Evolutionary conservation across 2,329 filamentous ascomycete species (phyloP).

Genomic region (Penicillium sp.): DNA sequence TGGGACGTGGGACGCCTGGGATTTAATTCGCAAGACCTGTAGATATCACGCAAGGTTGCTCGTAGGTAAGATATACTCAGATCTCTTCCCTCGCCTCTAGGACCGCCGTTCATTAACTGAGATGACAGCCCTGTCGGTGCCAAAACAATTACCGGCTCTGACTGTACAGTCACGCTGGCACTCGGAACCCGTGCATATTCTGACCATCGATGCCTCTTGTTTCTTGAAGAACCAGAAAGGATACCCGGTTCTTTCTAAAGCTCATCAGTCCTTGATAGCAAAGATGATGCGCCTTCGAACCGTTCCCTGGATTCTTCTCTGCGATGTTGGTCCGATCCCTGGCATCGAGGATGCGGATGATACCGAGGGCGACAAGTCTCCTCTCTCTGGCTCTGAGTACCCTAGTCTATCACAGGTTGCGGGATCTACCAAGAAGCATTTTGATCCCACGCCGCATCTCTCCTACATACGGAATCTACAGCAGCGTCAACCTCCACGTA

Average conservation of each 20-base stretch:
- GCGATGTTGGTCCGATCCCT: slow-evolving; percentile 61
- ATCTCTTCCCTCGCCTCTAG: neutral
- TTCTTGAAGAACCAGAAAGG: slow-evolving; percentile 64
- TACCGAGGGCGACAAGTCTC: slow-evolving; percentile 19
- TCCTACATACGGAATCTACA: slow-evolving; percentile 86
- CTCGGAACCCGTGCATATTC: slow-evolving; percentile 64
- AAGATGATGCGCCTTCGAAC: slow-evolving; percentile 61
- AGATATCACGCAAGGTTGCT: slow-evolving; percentile 80
- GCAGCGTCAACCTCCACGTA: slow-evolving; percentile 72
- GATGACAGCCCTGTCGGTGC: slow-evolving; percentile 59
- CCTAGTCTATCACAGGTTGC: slow-evolving; percentile 74
- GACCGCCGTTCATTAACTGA: slow-evolving; percentile 19
- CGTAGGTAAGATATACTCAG: slow-evolving; percentile 70
- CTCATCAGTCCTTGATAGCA: slow-evolving; percentile 61
- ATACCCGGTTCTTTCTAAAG: slow-evolving; percentile 62
- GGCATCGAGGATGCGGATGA: slow-evolving; percentile 43
- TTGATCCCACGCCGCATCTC: slow-evolving; percentile 68
- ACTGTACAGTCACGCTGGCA: slow-evolving; percentile 65
- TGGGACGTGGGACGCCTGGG: slow-evolving; percentile 91
- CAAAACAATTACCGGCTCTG: slow-evolving; percentile 61
- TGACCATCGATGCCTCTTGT: slow-evolving; percentile 56
- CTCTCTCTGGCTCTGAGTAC: slow-evolving; percentile 50
- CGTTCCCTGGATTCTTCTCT: slow-evolving; percentile 64
- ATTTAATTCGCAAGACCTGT: slow-evolving; percentile 81
- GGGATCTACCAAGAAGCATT: slow-evolving; percentile 52